Evolutionary conservation across 768 basidiomycete species (phyloP).

Genomic region (Tubosaeta sp.): DNA sequence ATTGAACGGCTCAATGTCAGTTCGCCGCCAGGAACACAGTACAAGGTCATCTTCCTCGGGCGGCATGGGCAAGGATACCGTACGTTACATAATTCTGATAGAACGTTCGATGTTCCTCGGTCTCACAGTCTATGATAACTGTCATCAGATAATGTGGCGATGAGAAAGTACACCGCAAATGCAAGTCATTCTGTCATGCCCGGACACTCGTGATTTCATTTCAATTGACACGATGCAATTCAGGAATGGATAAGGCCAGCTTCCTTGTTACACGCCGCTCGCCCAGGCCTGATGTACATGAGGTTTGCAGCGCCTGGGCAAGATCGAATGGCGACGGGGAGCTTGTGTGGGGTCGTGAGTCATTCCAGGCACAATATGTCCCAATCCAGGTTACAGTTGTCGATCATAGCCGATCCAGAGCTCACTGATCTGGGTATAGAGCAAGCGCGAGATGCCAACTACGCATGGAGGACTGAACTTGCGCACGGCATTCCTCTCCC

Average conservation of each 20-base stretch:
- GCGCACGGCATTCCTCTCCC: slow-evolving; percentile 43
- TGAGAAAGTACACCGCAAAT: slow-evolving; percentile 56
- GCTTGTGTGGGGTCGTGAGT: slow-evolving; percentile 71
- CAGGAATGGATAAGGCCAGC: slow-evolving; percentile 63
- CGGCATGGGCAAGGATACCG: slow-evolving; percentile 75
- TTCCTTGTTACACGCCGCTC: neutral
- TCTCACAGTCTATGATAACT: slow-evolving; percentile 37
- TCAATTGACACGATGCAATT: neutral
- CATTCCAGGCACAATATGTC: neutral
- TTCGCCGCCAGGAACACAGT: slow-evolving; percentile 36
- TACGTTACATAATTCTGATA: slow-evolving; percentile 32
- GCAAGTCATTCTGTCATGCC: slow-evolving; percentile 17
- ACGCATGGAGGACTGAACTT: slow-evolving; percentile 48
- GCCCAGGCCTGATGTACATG: neutral
- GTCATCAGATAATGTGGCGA: slow-evolving; percentile 64
- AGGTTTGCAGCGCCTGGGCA: slow-evolving; percentile 43
- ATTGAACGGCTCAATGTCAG: slow-evolving; percentile 43
- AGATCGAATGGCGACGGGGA: slow-evolving; percentile 60
- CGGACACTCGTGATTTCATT: neutral
- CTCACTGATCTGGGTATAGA: slow-evolving; percentile 53
- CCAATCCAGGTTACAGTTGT: neutral
- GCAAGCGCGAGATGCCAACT: slow-evolving; percentile 48
- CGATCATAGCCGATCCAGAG: slow-evolving; percentile 54
- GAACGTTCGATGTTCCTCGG: neutral
- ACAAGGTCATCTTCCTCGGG: slow-evolving; percentile 63